Percentiles rank a stretch among this genome's conserved stretches.
Conservation (phyloP, 1,139 yeast species). For the Lodderomyces oxycetoniae region DNA sequence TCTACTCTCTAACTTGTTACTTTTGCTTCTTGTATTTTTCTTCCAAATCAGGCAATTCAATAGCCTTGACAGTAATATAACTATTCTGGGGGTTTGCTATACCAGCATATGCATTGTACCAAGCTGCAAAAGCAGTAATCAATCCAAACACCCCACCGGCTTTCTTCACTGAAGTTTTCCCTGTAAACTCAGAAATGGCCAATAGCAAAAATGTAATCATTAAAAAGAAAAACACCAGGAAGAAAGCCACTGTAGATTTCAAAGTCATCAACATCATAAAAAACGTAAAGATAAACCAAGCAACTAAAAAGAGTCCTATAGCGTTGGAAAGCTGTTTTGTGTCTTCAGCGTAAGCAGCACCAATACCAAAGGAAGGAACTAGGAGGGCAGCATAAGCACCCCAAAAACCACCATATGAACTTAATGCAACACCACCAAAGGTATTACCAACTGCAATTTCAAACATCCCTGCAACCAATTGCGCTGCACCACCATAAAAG, state of each 20-base stretch:
- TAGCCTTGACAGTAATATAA: slow-evolving; percentile 54
- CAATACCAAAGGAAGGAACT: slow-evolving; percentile 70
- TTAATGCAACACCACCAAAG: slow-evolving; percentile 83
- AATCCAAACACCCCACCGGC: slow-evolving; percentile 84
- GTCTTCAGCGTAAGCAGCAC: slow-evolving; percentile 45
- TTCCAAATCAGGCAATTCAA: slow-evolving; percentile 42
- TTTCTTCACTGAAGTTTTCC: slow-evolving; percentile 31
- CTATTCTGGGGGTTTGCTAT: slow-evolving; percentile 68
- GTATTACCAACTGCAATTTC: slow-evolving; percentile 76
- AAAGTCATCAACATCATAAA: slow-evolving; percentile 63
- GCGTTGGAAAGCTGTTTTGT: slow-evolving; percentile 38
- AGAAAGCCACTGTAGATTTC: slow-evolving; percentile 77
- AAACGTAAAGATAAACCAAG: slow-evolving; percentile 78
- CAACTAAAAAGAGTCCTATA: slow-evolving; percentile 68
- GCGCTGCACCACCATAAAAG: slow-evolving; percentile 84
- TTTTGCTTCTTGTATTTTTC: slow-evolving; percentile 12
- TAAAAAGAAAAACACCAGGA: slow-evolving; percentile 59
- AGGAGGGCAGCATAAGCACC: slow-evolving; percentile 72
- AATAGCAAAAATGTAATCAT: slow-evolving; percentile 64
- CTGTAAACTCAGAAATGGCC: slow-evolving; percentile 50
- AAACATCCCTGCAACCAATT: slow-evolving; percentile 71
- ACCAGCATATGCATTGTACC: slow-evolving; percentile 95
- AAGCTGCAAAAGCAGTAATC: slow-evolving; percentile 73
- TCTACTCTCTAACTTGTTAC: slow-evolving; percentile 1
- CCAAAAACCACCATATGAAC: slow-evolving; percentile 90